Evolutionary conservation across 768 basidiomycete genomes (phyloP), one percentile per base, ranked within the genome.

Genomic region (Suillus brevipes): DNA sequence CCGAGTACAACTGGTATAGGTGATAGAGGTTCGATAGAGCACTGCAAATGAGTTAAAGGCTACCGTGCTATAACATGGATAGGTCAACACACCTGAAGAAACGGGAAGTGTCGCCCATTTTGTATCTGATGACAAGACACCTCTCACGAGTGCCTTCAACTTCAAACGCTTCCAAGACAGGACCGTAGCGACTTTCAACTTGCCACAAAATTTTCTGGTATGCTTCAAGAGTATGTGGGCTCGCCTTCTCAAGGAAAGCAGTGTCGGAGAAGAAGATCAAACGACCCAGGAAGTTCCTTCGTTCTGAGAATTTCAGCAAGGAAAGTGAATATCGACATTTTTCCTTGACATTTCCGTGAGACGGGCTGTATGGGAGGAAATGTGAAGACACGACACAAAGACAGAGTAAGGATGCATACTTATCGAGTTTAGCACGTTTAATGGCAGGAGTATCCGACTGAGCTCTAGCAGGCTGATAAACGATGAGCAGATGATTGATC

Each of bases 11-110:
- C 50, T 90, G 89, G 79, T 99, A 99, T 79, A 92, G 98, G 77
- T 99, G 97, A 80, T 99, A 99, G 5, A 99, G 84, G 73, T 97
- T 97, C 61, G 92, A 95, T 34, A 99, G 84, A 13, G 95, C 95
- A 69, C 94, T 90, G 31, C 12, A 10, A 72, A 40, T 12, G 31
- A 66, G 61, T 25, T 25, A 64, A 60, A 71, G 66, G 65, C 52
- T 50, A 34, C 60, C 59, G 61, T 64, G 57, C 6, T 60, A 9
- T 38, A 23, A 5, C 6, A 28, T 28, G 40, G 25, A 2, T 5
- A 2, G 16, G 56, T 31, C 16, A 31, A 50, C n/a, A n/a, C n/a
- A n/a, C n/a, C n/a, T n/a, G n/a, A n/a, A n/a, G n/a, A n/a, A n/a
- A n/a, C n/a, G n/a, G n/a, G n/a, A n/a, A n/a, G n/a, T n/a, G n/a